Conservation (phyloP, 2,329 filamentous ascomycete genomes). For the Curvularia hawaiiensis region DNA sequence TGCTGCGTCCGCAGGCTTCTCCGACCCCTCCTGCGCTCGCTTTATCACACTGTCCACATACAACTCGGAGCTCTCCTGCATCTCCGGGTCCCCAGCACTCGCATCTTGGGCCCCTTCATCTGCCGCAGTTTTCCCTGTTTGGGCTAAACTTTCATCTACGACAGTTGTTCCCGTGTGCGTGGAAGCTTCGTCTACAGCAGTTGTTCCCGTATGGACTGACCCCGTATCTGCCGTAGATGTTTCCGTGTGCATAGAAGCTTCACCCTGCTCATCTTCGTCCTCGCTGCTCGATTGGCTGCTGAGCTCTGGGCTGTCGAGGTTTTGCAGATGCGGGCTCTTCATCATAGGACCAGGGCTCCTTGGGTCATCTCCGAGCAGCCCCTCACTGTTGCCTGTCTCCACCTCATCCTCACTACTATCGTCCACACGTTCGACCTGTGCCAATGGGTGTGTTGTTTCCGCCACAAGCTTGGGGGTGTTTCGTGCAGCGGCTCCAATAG, state of each 20-base stretch:
- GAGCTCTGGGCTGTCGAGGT: slow-evolving; percentile 48
- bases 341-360: slow-evolving; percentile 44
- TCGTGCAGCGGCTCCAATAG: slow-evolving; percentile 54
- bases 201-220: neutral
- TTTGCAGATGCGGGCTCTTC: slow-evolving; percentile 48
- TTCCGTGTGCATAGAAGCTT: slow-evolving; percentile 19
- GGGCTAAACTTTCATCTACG: slow-evolving; percentile 15
- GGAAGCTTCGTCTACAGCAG: slow-evolving; percentile 7
- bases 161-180: neutral
- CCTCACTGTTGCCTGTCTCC: slow-evolving; percentile 10
- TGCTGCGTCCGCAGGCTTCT: neutral
- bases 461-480: slow-evolving; percentile 49
- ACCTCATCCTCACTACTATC: slow-evolving; percentile 28
- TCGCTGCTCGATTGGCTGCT: slow-evolving; percentile 45
- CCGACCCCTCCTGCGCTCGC: neutral
- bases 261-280: slow-evolving; percentile 37
- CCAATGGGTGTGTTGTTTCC: slow-evolving; percentile 38
- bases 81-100: slow-evolving; percentile 1
- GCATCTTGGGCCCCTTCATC: slow-evolving; percentile 9
- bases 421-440: slow-evolving; percentile 33
- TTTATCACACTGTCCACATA: slow-evolving; percentile 13
- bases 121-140: neutral
- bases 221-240: slow-evolving; percentile 1
- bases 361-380: slow-evolving; percentile 28
- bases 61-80: slow-evolving; percentile 10